Conservation (phyloP, 2,329 filamentous ascomycete genomes). For the Diaporthe citri region DNA sequence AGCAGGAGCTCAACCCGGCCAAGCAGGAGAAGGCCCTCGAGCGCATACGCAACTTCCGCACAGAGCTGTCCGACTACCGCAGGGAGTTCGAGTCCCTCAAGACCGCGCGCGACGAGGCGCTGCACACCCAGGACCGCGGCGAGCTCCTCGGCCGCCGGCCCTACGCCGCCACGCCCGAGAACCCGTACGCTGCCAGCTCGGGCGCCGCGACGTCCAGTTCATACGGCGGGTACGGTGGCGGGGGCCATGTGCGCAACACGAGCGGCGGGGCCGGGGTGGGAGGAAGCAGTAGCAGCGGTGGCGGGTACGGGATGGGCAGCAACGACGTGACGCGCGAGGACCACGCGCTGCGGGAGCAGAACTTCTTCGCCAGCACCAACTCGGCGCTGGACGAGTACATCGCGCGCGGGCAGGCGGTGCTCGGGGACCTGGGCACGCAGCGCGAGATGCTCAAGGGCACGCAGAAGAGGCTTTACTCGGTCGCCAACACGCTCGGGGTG, state of each 20-base stretch:
- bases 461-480: slow-evolving; percentile 89
- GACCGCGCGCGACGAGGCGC: slow-evolving; percentile 79
- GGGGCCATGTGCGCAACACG: slow-evolving; percentile 56
- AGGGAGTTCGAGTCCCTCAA: slow-evolving; percentile 83
- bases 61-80: slow-evolving; percentile 85
- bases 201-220: slow-evolving; percentile 46
- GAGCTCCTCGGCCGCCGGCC: slow-evolving; percentile 90
- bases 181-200: slow-evolving; percentile 80
- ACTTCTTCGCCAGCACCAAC: slow-evolving; percentile 86
- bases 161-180: slow-evolving; percentile 84
- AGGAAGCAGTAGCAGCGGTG: slow-evolving; percentile 47
- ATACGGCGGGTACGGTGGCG: slow-evolving; percentile 43
- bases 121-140: slow-evolving; percentile 74
- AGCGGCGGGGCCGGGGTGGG: slow-evolving; percentile 50
- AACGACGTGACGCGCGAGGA: slow-evolving; percentile 79
- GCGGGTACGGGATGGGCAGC: slow-evolving; percentile 61
- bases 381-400: slow-evolving; percentile 93
- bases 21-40: slow-evolving; percentile 94
- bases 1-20: slow-evolving; percentile 88
- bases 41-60: slow-evolving; percentile 85
- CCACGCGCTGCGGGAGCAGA: slow-evolving; percentile 90
- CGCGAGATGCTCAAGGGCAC: slow-evolving; percentile 95
- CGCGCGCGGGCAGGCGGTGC: slow-evolving; percentile 88
- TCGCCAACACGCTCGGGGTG: slow-evolving; percentile 93
- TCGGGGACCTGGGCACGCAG: slow-evolving; percentile 90